Conservation (phyloP, 495 filamentous ascomycete genomes). For the Aspergillus sparsus region DNA sequence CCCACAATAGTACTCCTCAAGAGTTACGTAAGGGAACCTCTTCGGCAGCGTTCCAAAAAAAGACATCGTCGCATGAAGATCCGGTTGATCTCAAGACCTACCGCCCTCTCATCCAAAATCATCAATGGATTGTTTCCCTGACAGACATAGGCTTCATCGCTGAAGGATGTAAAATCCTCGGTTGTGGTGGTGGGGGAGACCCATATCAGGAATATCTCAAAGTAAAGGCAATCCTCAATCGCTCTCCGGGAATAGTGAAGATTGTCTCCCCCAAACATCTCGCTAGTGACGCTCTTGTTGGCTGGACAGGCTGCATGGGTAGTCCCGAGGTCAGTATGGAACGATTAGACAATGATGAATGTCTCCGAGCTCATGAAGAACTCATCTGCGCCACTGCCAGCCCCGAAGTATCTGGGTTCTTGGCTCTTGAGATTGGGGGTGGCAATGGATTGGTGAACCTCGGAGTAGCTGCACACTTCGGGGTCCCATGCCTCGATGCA, state of each 20-base stretch:
- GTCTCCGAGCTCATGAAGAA: slow-evolving; percentile 29
- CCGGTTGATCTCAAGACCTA: too few species aligned
- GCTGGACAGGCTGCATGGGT: slow-evolving; percentile 34
- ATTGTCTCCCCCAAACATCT: slow-evolving; percentile 26
- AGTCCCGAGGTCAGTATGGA: slow-evolving; percentile 35
- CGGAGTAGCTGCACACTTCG: slow-evolving; percentile 29
- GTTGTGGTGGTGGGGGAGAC: slow-evolving; percentile 56
- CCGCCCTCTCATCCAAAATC: too few species aligned
- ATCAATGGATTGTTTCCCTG: slow-evolving; percentile 59
- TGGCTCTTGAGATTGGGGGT: slow-evolving; percentile 42
- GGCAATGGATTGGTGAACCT: slow-evolving; percentile 40
- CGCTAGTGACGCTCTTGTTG: slow-evolving; percentile 23
- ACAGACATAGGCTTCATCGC: slow-evolving; percentile 60
- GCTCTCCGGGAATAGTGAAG: slow-evolving; percentile 17
- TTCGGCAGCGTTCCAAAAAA: too few species aligned
- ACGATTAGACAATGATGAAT: slow-evolving; percentile 35
- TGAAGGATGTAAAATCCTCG: slow-evolving; percentile 62
- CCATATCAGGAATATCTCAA: slow-evolving; percentile 35
- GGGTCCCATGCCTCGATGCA: slow-evolving; percentile 37
- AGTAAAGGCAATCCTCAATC: slow-evolving; percentile 14
- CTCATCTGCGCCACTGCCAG: slow-evolving; percentile 34
- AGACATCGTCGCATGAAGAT: too few species aligned
- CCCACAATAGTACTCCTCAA: too few species aligned
- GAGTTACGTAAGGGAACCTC: too few species aligned
- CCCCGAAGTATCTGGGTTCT: slow-evolving; percentile 30